These are phyloP conservation scores for Starmerella apis DNA, from an alignment of 805 yeast genomes.

Conservation along the genomic window DNA sequence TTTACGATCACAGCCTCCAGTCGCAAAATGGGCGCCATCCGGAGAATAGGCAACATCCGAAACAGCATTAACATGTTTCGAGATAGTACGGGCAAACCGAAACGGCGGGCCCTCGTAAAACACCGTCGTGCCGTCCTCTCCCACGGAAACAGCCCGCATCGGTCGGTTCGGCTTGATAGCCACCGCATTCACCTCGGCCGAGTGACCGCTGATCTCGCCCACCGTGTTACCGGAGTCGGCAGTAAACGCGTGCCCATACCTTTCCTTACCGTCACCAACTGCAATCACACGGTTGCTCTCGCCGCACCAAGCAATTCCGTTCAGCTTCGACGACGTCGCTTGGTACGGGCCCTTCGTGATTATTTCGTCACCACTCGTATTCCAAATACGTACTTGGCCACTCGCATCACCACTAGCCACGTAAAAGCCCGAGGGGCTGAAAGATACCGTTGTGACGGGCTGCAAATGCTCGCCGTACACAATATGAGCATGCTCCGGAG, in stretches of 20 bases:
- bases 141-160: slow-evolving; percentile 82
- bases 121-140: slow-evolving; percentile 78
- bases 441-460: slow-evolving; percentile 70
- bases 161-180: slow-evolving; percentile 80
- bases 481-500: slow-evolving; percentile 38
- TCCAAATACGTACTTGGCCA: slow-evolving; percentile 86
- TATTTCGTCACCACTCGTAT: slow-evolving; percentile 35
- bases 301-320: slow-evolving; percentile 83
- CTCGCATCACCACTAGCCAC: slow-evolving; percentile 84
- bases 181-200: slow-evolving; percentile 72
- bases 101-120: slow-evolving; percentile 91
- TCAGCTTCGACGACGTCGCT: slow-evolving; percentile 69
- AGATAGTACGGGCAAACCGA: slow-evolving; percentile 61
- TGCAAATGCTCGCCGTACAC: slow-evolving; percentile 67
- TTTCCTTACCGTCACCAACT: slow-evolving; percentile 88
- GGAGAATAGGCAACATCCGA: slow-evolving; percentile 76
- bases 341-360: slow-evolving; percentile 68
- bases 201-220: slow-evolving; percentile 92
- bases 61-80: slow-evolving; percentile 68
- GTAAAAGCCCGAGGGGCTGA: slow-evolving; percentile 83
- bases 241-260: slow-evolving; percentile 84
- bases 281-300: slow-evolving; percentile 80
- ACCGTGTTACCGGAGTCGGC: slow-evolving; percentile 95
- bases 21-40: slow-evolving; percentile 60
- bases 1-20: slow-evolving; percentile 77